Conservation (phyloP, 768 basidiomycete genomes). For the Tricholoma flavovirens region DNA sequence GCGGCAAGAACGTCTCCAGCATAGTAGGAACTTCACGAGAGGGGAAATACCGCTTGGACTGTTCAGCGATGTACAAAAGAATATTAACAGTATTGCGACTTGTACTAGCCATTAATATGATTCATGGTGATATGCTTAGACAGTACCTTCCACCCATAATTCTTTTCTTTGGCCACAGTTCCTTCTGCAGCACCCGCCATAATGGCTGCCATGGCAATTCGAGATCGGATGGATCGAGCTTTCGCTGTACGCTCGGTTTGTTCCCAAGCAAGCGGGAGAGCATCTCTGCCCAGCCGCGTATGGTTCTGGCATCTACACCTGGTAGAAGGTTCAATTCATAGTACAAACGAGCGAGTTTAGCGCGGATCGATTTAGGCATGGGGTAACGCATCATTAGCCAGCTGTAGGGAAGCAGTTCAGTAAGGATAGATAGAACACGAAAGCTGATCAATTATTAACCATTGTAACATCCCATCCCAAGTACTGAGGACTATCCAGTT, state of each 20-base stretch:
- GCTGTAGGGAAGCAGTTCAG: constrained; percentile 30
- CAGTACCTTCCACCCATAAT: constrained; percentile 54
- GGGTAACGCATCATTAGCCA: constrained; percentile 84
- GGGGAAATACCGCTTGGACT: constrained; percentile 66
- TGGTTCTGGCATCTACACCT: constrained; percentile 65
- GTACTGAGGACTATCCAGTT: constrained; percentile 70
- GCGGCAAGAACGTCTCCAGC: constrained; percentile 65
- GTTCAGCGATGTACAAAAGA: constrained; percentile 67
- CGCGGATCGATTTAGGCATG: constrained; percentile 59
- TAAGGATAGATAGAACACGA: not conserved
- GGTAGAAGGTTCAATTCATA: constrained; percentile 76
- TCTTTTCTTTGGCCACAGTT: constrained; percentile 67
- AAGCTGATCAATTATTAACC: constrained; percentile 34
- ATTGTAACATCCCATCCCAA: constrained; percentile 79
- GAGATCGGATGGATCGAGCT: constrained; percentile 62
- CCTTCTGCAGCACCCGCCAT: constrained; percentile 70
- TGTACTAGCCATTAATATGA: constrained; percentile 6
- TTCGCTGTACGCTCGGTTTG: constrained; percentile 60
- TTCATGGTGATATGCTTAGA: constrained; percentile 1
- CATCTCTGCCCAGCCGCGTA: constrained; percentile 76
- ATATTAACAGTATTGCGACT: constrained; percentile 68
- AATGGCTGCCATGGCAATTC: constrained; percentile 69
- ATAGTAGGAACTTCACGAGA: constrained; percentile 60
- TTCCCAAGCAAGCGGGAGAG: constrained; percentile 62
- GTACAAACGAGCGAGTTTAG: constrained; percentile 68